Evolutionary conservation across 371 early-diverging fungal species (phyloP).

Genomic region (Actinomortierella wolfii): DNA sequence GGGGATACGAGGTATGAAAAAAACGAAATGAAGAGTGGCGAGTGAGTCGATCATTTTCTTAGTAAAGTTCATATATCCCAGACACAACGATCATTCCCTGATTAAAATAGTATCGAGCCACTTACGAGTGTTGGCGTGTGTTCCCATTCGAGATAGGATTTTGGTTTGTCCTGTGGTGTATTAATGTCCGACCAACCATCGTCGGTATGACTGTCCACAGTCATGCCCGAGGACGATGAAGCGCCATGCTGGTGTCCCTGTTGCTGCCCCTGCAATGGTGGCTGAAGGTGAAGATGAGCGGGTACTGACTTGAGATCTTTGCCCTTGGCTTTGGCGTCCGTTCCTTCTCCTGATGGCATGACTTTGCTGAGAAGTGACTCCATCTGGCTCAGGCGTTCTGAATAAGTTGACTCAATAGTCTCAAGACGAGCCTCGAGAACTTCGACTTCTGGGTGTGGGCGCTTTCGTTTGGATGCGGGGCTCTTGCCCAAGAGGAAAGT

Average conservation of each 20-base stretch:
- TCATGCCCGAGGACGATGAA: constrained; percentile 3
- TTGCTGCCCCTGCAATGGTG: neutral
- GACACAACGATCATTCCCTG: no score
- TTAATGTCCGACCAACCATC: constrained; percentile 38
- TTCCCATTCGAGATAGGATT: constrained; percentile 21
- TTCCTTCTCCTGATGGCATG: constrained; percentile 26
- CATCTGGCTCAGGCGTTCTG: constrained; percentile 43
- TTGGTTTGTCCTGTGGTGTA: constrained; percentile 24
- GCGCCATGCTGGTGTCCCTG: neutral
- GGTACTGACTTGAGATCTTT: constrained; percentile 6
- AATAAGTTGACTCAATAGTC: constrained; percentile 36
- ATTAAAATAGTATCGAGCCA: no score
- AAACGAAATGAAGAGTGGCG: no score
- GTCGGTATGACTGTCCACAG: constrained; percentile 25
- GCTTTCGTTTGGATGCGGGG: constrained; percentile 32
- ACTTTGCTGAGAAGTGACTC: constrained; percentile 33
- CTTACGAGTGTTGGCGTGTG: neutral
- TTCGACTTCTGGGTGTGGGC: constrained; percentile 32
- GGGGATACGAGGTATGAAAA: no score
- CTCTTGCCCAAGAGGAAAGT: constrained; percentile 39
- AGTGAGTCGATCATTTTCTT: no score
- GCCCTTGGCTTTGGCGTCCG: constrained; percentile 7
- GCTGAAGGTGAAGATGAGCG: neutral
- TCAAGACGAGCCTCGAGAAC: constrained; percentile 37
- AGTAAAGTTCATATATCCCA: no score